These are phyloP conservation scores for Diophrys sp. DNA, from an alignment of 73 alveolate species.

Conservation along the genomic window DNA sequence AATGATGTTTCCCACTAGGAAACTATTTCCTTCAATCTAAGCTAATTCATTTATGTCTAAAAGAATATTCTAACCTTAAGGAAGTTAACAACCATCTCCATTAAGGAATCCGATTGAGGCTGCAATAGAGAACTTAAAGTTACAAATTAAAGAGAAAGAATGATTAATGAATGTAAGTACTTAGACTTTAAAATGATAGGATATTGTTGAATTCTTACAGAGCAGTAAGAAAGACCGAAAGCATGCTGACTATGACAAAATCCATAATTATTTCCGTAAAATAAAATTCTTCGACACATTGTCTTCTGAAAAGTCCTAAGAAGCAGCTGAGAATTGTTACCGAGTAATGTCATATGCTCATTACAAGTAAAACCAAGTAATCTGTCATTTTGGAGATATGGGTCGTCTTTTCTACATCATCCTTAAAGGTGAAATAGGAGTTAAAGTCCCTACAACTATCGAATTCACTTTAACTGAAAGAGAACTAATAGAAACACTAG, in stretches of 20 bases:
- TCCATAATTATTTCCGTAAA: neutral
- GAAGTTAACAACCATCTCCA: too few species aligned
- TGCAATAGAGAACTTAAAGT: too few species aligned
- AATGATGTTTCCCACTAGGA: too few species aligned
- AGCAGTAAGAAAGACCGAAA: neutral
- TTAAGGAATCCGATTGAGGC: too few species aligned
- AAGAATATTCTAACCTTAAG: too few species aligned
- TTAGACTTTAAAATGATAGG: too few species aligned
- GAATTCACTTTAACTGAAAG: conserved; percentile 3
- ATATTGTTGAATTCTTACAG: neutral
- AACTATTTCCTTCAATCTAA: too few species aligned
- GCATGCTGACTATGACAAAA: neutral
- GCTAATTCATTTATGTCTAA: too few species aligned
- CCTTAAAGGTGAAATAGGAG: conserved; percentile 53
- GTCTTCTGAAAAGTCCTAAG: conserved; percentile 29
- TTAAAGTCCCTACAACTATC: conserved; percentile 50
- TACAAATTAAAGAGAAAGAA: too few species aligned
- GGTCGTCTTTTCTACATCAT: conserved; percentile 52
- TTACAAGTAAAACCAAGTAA: conserved; percentile 14
- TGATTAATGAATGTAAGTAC: too few species aligned
- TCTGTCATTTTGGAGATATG: conserved; percentile 47
- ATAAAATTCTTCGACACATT: conserved; percentile 17
- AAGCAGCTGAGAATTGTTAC: conserved; percentile 43
- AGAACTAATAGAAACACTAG: neutral
- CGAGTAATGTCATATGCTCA: conserved; percentile 20